Base-by-base conservation (phyloP, 2,329 filamentous ascomycete species). In the Bimuria novae-zelandiae region DNA sequence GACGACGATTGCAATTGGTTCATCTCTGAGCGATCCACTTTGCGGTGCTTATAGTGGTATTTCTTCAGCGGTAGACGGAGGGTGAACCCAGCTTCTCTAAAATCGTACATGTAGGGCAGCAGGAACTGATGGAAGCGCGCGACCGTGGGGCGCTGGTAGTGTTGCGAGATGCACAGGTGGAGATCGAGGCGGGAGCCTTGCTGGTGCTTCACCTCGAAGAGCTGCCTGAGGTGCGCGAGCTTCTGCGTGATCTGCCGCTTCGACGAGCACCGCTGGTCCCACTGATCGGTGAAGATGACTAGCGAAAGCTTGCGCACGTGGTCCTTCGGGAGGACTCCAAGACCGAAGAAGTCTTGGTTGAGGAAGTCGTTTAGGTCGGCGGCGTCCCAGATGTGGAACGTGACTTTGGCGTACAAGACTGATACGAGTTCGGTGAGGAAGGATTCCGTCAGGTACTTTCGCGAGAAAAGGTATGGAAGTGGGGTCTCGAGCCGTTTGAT, bases 311-410 rank as follows among this genome's bases (percentile, higher is more conserved):
- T 37, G n/a, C 44, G 32, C 8, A 37, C 23, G 33, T 47, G 33
- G 22, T 39, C 22, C 8, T 29, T 47, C 3, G 44, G 44, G 8
- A n/a, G 8, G 44, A 21, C 29, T 8, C 33, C 44, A 1, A 37
- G 27, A 23, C 32, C 10, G 33, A 47, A n/a, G 3, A 47, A n/a
- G 32, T 47, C 44, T 10, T 37, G 33, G 8, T 17, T 12, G 6
- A 47, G 22, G 22, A 37, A 47, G n/a, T 47, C n/a, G 14, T 29
- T 14, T 6, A 47, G 19, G 4, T 47, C 44, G 22, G 21, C 16
- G n/a, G 32, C 21, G 23, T 47, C 44, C 44, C 32, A 47, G 32
- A 47, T n/a, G 33, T 47, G 44, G 22, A 47, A 47, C 29, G 44
- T 47, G 33, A 23, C 44, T 6, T 25, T 47, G 8, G 22, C 30